Percentiles rank a stretch among this genome's conserved stretches.
These are phyloP conservation scores for Eucommia ulmoides DNA, from an alignment of 257 asterid species.

Conservation along the genomic window DNA sequence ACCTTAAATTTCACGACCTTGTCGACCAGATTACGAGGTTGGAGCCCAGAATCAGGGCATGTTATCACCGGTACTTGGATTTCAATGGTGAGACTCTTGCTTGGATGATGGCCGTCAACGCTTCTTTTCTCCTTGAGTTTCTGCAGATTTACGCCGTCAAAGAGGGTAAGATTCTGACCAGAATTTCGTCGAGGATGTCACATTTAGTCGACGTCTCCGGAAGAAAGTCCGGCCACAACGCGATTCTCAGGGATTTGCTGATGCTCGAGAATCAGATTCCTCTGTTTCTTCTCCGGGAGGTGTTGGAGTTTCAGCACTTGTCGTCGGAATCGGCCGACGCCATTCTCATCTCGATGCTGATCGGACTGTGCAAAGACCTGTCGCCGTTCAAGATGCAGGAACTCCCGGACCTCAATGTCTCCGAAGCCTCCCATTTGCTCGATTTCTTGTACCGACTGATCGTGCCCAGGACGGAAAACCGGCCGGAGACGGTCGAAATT, in stretches of 20 bases:
- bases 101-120: neutral
- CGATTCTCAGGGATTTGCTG: neutral
- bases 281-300: constrained; percentile 9
- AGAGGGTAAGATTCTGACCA: neutral
- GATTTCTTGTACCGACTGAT: constrained; percentile 41
- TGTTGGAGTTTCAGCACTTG: constrained; percentile 26
- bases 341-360: constrained; percentile 19
- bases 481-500: neutral
- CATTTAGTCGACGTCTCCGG: too few relatives aligned
- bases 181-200: neutral
- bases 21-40: neutral
- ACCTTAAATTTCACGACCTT: too few relatives aligned
- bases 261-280: neutral
- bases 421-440: constrained; percentile 26
- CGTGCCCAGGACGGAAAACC: constrained; percentile 20
- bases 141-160: neutral
- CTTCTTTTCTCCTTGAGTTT: neutral
- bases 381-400: too few relatives aligned
- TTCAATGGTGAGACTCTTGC: neutral
- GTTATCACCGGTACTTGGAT: neutral
- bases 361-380: too few relatives aligned
- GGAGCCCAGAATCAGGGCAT: neutral
- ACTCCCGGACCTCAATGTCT: neutral
- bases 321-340: constrained; percentile 26
- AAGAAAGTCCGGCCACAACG: too few relatives aligned